Base-by-base conservation (phyloP, 768 basidiomycete species). In the Leucosporidium creatinivorum region DNA sequence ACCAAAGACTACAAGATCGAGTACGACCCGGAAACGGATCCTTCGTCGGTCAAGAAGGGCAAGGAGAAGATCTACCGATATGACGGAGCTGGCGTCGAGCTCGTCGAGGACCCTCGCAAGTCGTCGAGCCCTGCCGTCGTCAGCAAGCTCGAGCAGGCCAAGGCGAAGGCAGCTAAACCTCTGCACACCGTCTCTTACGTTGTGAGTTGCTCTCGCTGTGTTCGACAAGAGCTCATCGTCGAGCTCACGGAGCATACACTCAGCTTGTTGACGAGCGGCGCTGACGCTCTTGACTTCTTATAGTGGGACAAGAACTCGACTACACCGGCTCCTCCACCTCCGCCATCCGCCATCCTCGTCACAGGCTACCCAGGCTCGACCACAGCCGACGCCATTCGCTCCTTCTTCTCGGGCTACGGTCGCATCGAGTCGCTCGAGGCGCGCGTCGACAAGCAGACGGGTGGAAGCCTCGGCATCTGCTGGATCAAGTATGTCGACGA, bases 401-500 rank as follows among this genome's bases (percentile, higher is more conserved):
- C 84, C 5, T 84, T 87, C 74, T 87, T 94, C 75, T 75, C 81
- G 8, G 68, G 79, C 13, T 81, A 87, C 74, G 93, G 91, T 2
- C 76, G 79, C 21, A 80, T 93, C 65, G 64, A 79, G 9, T 82
- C 85, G 4, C 86, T 90, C 65, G 89, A 93, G 65, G 83, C 86
- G 17, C 88, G 91, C 74, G 84, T 88, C 66, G 89, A 94, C 78
- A 82, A 83, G 65, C 81, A 83, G 60, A 90, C 86, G n/a, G 93
- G 92, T 4, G 86, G 85, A 58, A 84, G 87, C 2, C 83, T 96
- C 1, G 93, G 93, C 3, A 84, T 97, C 51, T 84, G 91, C 51
- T 85, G 84, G 75, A 83, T 97, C 69, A 84, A 83, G 70, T 97
- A 77, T 64, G 69, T 74, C 39, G 73, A 68, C 67, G 72, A 65